Evolutionary conservation across 169 alveolate genomes (phyloP).

Genomic region (Eimeria praecox): DNA sequence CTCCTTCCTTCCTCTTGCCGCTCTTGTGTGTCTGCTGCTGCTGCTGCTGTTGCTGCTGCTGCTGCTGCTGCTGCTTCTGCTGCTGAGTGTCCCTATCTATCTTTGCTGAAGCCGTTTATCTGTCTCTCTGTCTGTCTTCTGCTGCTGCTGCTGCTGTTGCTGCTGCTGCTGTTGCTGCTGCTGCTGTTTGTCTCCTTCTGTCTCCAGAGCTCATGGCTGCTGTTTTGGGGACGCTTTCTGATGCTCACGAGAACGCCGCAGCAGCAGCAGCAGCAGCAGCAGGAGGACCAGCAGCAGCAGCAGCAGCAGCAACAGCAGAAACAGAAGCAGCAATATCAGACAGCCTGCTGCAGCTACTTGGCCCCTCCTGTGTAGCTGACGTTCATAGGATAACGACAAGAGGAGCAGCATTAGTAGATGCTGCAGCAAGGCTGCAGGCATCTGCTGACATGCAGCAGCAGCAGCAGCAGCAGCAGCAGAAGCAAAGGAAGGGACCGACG

Average conservation of each 20-base stretch:
- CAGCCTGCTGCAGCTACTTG: slow-evolving; percentile 58
- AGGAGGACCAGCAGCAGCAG: neutral
- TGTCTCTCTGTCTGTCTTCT: neutral
- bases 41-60: too few relatives aligned
- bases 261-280: slow-evolving; percentile 62
- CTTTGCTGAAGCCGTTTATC: too few relatives aligned
- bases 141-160: neutral
- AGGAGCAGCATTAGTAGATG: slow-evolving; percentile 4
- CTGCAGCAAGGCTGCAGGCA: slow-evolving; percentile 52
- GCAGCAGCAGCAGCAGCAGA: slow-evolving; percentile 70
- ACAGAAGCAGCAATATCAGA: slow-evolving; percentile 25
- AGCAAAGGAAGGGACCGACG: slow-evolving; percentile 36
- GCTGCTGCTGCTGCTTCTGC: too few relatives aligned
- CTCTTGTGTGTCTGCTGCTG: too few relatives aligned
- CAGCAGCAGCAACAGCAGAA: slow-evolving; percentile 14
- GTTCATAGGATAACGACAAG: neutral
- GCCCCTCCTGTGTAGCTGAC: slow-evolving; percentile 25
- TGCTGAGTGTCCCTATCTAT: too few relatives aligned
- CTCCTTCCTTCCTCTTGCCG: too few relatives aligned
- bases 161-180: neutral
- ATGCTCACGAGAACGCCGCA: slow-evolving; percentile 46
- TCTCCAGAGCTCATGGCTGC: slow-evolving; percentile 54
- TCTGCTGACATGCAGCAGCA: slow-evolving; percentile 39
- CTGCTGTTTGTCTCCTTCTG: neutral
- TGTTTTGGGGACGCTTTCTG: slow-evolving; percentile 21